phyloP scores from a whole-genome alignment of 2,329 filamentous ascomycete genomes.

The Stylonectria norvegica region DNA sequence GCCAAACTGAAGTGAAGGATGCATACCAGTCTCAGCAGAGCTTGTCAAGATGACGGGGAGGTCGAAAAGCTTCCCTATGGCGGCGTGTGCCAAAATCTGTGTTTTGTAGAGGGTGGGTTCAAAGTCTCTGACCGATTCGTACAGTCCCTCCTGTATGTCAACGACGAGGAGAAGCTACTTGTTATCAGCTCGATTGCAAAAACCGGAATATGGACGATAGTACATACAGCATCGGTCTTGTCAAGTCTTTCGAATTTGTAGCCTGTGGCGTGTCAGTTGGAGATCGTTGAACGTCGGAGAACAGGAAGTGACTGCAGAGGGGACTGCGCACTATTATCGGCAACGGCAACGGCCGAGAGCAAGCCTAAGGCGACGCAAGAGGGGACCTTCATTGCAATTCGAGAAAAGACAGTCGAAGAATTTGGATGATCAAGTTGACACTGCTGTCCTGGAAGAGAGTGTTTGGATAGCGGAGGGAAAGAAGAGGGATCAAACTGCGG shows the following conservation, averaged over 20 bases:
- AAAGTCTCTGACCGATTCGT: slow-evolving; percentile 58
- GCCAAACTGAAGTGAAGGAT: background rate
- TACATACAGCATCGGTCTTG: slow-evolving; percentile 25
- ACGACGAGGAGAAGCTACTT: slow-evolving; percentile 35
- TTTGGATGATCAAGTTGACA: too few relatives aligned
- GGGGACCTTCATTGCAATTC: too few relatives aligned
- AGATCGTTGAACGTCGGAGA: too few relatives aligned
- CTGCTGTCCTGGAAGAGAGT: too few relatives aligned
- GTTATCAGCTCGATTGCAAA: background rate
- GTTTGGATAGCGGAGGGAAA: too few relatives aligned
- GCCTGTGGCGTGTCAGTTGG: too few relatives aligned
- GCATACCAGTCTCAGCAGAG: slow-evolving; percentile 51
- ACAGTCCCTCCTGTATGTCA: slow-evolving; percentile 37
- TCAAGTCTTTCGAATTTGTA: slow-evolving; percentile 28
- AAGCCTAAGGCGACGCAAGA: too few relatives aligned
- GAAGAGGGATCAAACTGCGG: too few relatives aligned
- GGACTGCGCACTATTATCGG: too few relatives aligned
- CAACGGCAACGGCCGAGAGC: too few relatives aligned
- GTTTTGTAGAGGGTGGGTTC: slow-evolving; percentile 62
- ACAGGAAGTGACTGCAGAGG: too few relatives aligned
- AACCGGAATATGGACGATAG: fast-evolving
- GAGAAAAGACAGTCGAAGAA: too few relatives aligned
- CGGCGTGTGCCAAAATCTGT: slow-evolving; percentile 65
- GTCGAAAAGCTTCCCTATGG: slow-evolving; percentile 62
- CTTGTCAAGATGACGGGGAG: slow-evolving; percentile 68